phyloP scores from a whole-genome alignment of 1,284 basidiomycete species.

The Veloboletus limbatus region DNA sequence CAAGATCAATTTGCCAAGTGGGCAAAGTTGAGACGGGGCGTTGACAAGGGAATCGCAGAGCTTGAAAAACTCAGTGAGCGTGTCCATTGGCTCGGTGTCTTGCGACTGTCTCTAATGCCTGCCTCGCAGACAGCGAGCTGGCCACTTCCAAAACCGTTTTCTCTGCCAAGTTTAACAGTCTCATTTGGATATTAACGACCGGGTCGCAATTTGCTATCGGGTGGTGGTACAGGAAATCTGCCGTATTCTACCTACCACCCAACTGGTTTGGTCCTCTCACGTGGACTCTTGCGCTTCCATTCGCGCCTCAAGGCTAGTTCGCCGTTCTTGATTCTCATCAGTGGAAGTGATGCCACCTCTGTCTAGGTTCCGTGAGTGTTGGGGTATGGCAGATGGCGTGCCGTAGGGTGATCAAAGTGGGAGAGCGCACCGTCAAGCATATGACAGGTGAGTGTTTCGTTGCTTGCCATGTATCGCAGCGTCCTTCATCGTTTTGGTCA shows the following conservation, averaged over 20 bases:
- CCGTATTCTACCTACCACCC: slow-evolving; percentile 89
- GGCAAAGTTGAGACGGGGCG: slow-evolving; percentile 88
- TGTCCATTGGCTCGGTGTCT: too few species aligned
- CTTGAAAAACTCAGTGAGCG: slow-evolving; percentile 92
- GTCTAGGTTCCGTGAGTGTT: slow-evolving; percentile 79
- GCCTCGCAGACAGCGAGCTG: slow-evolving; percentile 63
- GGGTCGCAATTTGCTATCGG: slow-evolving; percentile 80
- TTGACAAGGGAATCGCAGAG: slow-evolving; percentile 92
- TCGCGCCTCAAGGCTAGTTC: slow-evolving; percentile 69
- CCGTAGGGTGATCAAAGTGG: slow-evolving; percentile 68
- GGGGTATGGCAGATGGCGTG: slow-evolving; percentile 92
- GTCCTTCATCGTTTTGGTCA: background rate
- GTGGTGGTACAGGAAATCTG: slow-evolving; percentile 84
- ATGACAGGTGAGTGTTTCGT: slow-evolving; percentile 22
- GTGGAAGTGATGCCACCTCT: background rate
- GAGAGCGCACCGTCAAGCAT: slow-evolving; percentile 68
- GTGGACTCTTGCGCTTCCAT: slow-evolving; percentile 83
- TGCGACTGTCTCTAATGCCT: slow-evolving; percentile 2
- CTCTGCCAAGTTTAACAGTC: slow-evolving; percentile 67
- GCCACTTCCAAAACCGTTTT: slow-evolving; percentile 66
- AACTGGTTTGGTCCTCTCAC: slow-evolving; percentile 84
- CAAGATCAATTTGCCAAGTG: slow-evolving; percentile 99
- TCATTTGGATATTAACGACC: slow-evolving; percentile 80
- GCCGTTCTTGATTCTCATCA: background rate
- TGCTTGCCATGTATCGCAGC: slow-evolving; percentile 1